These are phyloP conservation scores for Pythium oligandrum DNA, from an alignment of 352 stramenopile species.

Conservation along the genomic window DNA sequence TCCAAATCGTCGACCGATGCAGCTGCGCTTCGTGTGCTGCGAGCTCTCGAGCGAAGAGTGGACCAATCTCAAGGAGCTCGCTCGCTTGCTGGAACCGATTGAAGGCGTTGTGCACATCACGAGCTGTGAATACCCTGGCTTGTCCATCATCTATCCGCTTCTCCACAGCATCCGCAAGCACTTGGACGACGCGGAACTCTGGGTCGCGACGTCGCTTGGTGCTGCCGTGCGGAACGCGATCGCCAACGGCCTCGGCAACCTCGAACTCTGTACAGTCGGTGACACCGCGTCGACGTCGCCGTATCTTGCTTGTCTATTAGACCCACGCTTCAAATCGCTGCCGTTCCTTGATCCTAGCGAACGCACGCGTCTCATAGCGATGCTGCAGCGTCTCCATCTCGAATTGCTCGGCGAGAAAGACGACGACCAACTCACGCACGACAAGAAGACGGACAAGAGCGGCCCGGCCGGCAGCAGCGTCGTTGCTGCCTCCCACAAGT, in stretches of 20 bases:
- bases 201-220: conserved; percentile 61
- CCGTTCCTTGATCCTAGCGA: conserved; percentile 54
- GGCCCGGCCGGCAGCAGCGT: not conserved
- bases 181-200: conserved; percentile 49
- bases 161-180: conserved; percentile 73
- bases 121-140: conserved; percentile 51
- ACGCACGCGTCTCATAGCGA: conserved; percentile 44
- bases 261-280: conserved; percentile 47
- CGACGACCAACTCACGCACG: conserved; percentile 27
- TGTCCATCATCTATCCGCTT: conserved; percentile 68
- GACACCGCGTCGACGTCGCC: conserved; percentile 33
- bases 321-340: conserved; percentile 71
- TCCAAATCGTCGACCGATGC: conserved; percentile 65
- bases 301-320: conserved; percentile 64
- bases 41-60: conserved; percentile 66
- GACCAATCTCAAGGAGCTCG: conserved; percentile 64
- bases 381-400: conserved; percentile 47
- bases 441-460: conserved; percentile 8
- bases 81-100: conserved; percentile 54
- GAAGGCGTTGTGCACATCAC: conserved; percentile 64
- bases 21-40: conserved; percentile 73
- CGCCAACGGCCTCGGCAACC: conserved; percentile 29
- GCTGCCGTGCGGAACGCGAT: conserved; percentile 58
- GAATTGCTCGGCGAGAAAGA: conserved; percentile 28
- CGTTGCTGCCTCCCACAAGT: not conserved